Evolutionary conservation across 345 rosid species (phyloP), one percentile per base, ranked within the genome.

Genomic region (Nasturtium officinale): DNA sequence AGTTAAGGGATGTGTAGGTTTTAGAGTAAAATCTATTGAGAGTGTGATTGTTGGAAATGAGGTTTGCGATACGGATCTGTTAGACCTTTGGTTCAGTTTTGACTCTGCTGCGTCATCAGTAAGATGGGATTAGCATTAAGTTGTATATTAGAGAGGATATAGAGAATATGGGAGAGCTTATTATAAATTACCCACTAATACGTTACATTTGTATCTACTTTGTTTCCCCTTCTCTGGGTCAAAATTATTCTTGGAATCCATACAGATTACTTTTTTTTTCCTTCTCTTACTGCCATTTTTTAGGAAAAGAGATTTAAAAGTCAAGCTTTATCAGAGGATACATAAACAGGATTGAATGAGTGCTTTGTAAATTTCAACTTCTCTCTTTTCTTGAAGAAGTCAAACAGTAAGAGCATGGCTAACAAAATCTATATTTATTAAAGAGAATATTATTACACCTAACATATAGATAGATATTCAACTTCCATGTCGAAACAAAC

Each of bases 141-240:
- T 59, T 77, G 73, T 72, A 65, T 77, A 77, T 77, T 65, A 65
- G 77, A 72, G 80, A 58, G 57, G 48, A 51, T 59, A 71, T 65
- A 71, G 77, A 72, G 42, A 65, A 40, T 23, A 61, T 52, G 50
- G 58, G 62, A 61, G 59, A 26, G 65, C 58, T 75, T 68, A 53
- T 69, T 69, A 53, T 61, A 17, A 29, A 3, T 53, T 75, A 53
- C 74, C 74, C 74, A 53, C 68, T 67, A 59, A 74, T 52, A 45
- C 74, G 10, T 60, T 74, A 66, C 74, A 53, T 45, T 16, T 53
- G 69, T 61, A 60, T 40, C 62, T 46, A 21, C 42, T 23, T 67
- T 59, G 30, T 75, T 60, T 60, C 43, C 69, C 69, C 21, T 32
- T 29, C 26, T 12, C 3, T 58, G 59, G 51, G 72, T 51, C 57